Conservation (phyloP, 148 eudicot genomes). For the Silene latifolia region DNA sequence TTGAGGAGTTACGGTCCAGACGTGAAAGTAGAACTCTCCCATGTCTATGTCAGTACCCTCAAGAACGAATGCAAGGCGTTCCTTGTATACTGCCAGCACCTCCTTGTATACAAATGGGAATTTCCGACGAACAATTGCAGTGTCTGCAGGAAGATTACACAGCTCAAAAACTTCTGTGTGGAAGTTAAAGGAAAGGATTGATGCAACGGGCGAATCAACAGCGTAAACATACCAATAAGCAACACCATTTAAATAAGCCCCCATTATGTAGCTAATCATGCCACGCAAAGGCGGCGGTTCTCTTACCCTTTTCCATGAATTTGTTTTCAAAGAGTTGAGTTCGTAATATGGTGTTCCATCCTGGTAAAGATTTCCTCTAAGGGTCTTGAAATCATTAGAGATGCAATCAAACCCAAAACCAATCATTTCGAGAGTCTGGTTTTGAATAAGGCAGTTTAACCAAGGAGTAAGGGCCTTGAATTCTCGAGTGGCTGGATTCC, state of each 20-base stretch:
- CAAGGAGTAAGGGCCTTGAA: conserved; percentile 12
- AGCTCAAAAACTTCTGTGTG: conserved; percentile 6
- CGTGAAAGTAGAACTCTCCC: background rate
- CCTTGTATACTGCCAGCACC: background rate
- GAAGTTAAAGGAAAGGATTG: conserved; percentile 16
- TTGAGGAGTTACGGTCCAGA: conserved; percentile 14
- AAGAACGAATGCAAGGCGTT: conserved; percentile 8
- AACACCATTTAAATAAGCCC: conserved; percentile 13
- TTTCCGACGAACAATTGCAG: background rate
- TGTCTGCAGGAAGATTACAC: conserved; percentile 12
- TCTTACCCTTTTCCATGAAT: conserved; percentile 17
- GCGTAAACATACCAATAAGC: background rate
- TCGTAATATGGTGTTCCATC: background rate
- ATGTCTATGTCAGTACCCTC: too few relatives aligned
- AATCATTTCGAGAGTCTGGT: background rate
- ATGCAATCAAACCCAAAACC: background rate
- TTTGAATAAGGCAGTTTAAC: background rate
- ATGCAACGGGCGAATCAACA: background rate
- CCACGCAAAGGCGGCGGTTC: background rate
- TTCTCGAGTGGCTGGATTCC: conserved; percentile 25
- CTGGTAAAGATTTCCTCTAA: background rate
- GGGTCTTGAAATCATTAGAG: conserved; percentile 21
- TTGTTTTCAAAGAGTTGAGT: conserved; percentile 15
- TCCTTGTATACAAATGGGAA: background rate
- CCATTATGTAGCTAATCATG: background rate